These are phyloP conservation scores for Candida mattraensis DNA, from an alignment of 805 yeast species.

Conservation along the genomic window DNA sequence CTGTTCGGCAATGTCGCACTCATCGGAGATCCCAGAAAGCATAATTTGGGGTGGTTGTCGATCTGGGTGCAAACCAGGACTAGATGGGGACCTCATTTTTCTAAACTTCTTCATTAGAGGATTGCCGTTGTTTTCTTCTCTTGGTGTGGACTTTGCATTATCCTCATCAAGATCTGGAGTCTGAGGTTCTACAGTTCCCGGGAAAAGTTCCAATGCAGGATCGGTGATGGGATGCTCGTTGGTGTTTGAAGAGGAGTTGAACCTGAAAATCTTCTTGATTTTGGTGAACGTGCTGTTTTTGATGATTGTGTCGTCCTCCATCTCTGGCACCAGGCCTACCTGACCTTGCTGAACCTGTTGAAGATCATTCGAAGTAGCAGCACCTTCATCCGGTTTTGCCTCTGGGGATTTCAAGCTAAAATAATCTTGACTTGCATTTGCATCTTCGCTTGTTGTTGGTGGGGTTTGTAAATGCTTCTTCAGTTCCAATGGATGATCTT, in stretches of 20 bases:
- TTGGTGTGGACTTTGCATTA: not conserved
- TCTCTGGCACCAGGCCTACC: slow-evolving; percentile 3
- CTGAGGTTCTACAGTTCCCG: not conserved
- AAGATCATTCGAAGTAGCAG: not conserved
- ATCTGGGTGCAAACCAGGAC: slow-evolving; percentile 22
- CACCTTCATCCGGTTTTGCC: too few species aligned
- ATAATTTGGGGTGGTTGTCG: slow-evolving; percentile 8
- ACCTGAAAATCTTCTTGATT: slow-evolving; percentile 31
- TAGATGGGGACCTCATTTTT: slow-evolving; percentile 36
- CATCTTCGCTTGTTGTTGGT: slow-evolving; percentile 17
- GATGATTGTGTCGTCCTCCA: slow-evolving; percentile 13
- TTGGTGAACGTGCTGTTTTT: slow-evolving; percentile 27
- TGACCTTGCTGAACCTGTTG: not conserved
- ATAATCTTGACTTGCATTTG: slow-evolving; percentile 13
- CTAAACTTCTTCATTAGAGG: slow-evolving; percentile 34
- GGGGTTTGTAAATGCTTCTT: slow-evolving; percentile 22
- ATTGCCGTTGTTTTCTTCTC: slow-evolving; percentile 18
- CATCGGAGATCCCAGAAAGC: slow-evolving; percentile 13
- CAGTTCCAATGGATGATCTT: slow-evolving; percentile 12
- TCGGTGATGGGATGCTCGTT: slow-evolving; percentile 13
- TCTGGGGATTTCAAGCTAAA: slow-evolving; percentile 9
- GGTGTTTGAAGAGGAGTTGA: slow-evolving; percentile 20
- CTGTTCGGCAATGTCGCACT: slow-evolving; percentile 30
- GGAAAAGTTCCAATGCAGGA: slow-evolving; percentile 7
- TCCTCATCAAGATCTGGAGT: slow-evolving; percentile 13